Base-by-base conservation (phyloP, 2,329 filamentous ascomycete genomes). In the Talaromyces sp. region DNA sequence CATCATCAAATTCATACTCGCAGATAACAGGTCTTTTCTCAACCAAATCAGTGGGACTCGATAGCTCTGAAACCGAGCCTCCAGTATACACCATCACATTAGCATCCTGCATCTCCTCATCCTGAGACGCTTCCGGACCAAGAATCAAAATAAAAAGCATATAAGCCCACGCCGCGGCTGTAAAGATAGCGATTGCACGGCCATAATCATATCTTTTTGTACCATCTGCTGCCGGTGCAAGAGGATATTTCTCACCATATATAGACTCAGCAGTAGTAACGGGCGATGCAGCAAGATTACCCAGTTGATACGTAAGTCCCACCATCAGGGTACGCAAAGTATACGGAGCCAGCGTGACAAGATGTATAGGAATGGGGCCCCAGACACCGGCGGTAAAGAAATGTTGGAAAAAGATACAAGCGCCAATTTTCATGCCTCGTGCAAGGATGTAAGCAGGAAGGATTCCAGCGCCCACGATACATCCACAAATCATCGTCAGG, bases 221-320 rank as follows among this genome's bases (percentile, higher is more conserved):
- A 19, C 74, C 76, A 43, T 73, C 70, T 3, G 68, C 43, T 14
- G 70, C 71, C 0, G 75, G 69, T 24, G 75, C 72, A 16, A 81
- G 68, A 3, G 78, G 78, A 65, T 77, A 81, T 14, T 74, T 67
- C 66, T 81, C 77, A 7, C 78, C 79, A 45, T 81, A 76, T 0
- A 74, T 75, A 1, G 77, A 74, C 62, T 81, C 75, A 64, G 81
- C 81, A 2, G 79, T 81, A 5, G 78, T 77, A 14, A 75, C 76
- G 6, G 80, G 78, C 7, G 75, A 79, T 0, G 78, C 79, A 9
- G 72, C 74, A 16, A 79, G 71, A 62, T 78, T 79, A 7, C 78
- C 77, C 41, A 80, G 71, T 68, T 80, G 76, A 65, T 79, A 79
- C 1, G 74, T 73, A 7, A 76, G 60, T 31, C 77, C 77, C 16